Percentiles rank a stretch among this genome's conserved stretches.
These are phyloP conservation scores for Leishmania gerbilli DNA, from an alignment of 208 protist species.

Conservation along the genomic window DNA sequence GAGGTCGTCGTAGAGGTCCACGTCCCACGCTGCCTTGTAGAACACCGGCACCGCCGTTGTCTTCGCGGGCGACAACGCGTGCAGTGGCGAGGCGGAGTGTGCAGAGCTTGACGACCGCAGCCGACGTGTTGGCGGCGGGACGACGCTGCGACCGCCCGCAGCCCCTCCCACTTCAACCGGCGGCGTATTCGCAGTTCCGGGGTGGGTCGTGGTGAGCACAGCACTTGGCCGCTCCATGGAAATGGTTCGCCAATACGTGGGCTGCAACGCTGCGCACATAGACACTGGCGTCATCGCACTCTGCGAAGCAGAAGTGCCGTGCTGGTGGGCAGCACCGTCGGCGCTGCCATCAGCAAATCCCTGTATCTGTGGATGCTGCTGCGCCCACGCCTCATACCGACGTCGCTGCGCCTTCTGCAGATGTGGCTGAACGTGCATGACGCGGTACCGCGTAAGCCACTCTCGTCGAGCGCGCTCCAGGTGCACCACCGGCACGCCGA, in stretches of 20 bases:
- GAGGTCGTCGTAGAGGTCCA: conserved; percentile 53
- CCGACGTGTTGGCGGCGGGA: background rate
- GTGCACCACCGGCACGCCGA: conserved; percentile 37
- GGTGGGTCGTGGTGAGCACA: background rate
- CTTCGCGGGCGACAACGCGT: background rate
- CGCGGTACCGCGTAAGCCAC: conserved; percentile 40
- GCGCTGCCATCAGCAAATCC: background rate
- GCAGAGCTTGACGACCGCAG: background rate
- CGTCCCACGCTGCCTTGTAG: conserved; percentile 37
- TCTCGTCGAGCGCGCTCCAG: conserved; percentile 42
- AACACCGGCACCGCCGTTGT: background rate
- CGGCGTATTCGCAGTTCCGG: background rate
- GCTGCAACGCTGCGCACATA: conserved; percentile 15
- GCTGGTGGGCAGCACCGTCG: too few relatives aligned
- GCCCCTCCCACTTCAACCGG: background rate
- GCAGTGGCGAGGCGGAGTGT: background rate
- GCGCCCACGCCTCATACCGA: conserved; percentile 26
- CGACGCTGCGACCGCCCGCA: background rate
- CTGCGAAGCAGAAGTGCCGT: background rate
- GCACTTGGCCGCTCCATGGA: background rate
- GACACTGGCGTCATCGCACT: background rate
- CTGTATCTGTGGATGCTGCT: background rate
- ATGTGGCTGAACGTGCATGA: conserved; percentile 24
- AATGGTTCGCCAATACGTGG: conserved; percentile 14
- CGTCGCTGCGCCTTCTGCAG: conserved; percentile 32